Percentiles rank a stretch among this genome's conserved stretches.
Evolutionary conservation across 2,329 filamentous ascomycete species (phyloP).

Genomic region (Fusarium scirpi): DNA sequence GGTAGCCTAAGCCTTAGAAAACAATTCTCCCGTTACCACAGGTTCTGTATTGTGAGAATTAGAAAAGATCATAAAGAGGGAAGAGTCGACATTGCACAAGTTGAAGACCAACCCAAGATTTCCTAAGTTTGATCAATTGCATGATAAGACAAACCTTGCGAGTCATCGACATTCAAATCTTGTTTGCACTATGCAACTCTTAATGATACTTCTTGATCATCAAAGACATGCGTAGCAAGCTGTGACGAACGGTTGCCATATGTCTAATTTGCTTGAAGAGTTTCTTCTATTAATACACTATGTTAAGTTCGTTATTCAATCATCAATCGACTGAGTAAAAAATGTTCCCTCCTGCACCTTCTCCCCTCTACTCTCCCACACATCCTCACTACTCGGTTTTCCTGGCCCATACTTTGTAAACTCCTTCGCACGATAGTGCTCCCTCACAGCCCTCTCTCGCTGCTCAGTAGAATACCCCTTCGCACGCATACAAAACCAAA

Average conservation of each 20-base stretch:
- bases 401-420: conserved; percentile 72
- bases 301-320: conserved; percentile 6
- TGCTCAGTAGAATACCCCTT: conserved; percentile 70
- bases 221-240: not conserved
- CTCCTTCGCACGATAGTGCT: conserved; percentile 76
- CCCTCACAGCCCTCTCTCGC: conserved; percentile 71
- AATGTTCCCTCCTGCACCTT: conserved; percentile 64
- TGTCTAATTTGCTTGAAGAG: not conserved
- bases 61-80: too few species aligned
- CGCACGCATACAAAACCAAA: conserved; percentile 97
- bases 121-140: too few species aligned
- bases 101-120: too few species aligned
- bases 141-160: too few species aligned
- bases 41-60: too few species aligned
- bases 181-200: not conserved
- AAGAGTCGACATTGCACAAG: too few species aligned
- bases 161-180: not conserved
- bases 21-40: not conserved
- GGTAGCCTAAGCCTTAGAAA: too few species aligned
- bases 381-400: conserved; percentile 82
- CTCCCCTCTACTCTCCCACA: conserved; percentile 82
- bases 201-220: not conserved
- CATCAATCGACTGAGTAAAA: conserved; percentile 58
- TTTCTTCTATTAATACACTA: conserved; percentile 10
- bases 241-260: not conserved